phyloP scores from a whole-genome alignment of 2,329 filamentous ascomycete species.

The Fusarium austroafricanum region DNA sequence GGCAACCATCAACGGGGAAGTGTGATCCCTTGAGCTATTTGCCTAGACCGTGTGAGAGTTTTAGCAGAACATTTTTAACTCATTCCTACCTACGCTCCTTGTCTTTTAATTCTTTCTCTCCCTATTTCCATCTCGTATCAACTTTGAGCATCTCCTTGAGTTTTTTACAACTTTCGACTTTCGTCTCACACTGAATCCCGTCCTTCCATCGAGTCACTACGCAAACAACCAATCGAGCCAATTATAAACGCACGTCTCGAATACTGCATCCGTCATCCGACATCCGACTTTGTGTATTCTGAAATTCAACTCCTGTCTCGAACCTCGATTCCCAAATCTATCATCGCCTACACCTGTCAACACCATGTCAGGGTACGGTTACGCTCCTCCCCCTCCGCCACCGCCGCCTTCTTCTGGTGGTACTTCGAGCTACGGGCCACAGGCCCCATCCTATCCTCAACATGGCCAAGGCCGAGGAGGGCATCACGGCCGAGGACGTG shows the following conservation, averaged over 20 bases:
- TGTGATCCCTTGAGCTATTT: neutral
- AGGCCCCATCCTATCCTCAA: constrained; percentile 54
- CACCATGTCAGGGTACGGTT: constrained; percentile 63
- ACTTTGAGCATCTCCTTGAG: neutral
- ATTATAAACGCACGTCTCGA: neutral
- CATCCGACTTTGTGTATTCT: neutral
- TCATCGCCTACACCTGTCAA: neutral
- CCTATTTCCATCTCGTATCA: neutral
- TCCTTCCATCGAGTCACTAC: neutral
- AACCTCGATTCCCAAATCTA: neutral
- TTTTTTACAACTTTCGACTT: neutral
- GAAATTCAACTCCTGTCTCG: neutral
- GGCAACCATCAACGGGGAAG: constrained; percentile 15
- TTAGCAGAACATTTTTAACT: neutral
- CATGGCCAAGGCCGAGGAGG: constrained; percentile 54
- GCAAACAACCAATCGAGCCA: neutral
- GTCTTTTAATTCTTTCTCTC: neutral
- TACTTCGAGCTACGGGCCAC: constrained; percentile 55
- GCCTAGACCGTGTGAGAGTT: neutral
- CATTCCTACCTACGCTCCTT: constrained; percentile 3
- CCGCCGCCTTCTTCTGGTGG: constrained; percentile 52
- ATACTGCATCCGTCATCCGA: too few relatives aligned
- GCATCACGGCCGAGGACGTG: constrained; percentile 54
- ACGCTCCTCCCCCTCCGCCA: constrained; percentile 65
- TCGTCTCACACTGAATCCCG: neutral